phyloP scores from a whole-genome alignment of 768 basidiomycete genomes.

The Naematelia encephala region DNA sequence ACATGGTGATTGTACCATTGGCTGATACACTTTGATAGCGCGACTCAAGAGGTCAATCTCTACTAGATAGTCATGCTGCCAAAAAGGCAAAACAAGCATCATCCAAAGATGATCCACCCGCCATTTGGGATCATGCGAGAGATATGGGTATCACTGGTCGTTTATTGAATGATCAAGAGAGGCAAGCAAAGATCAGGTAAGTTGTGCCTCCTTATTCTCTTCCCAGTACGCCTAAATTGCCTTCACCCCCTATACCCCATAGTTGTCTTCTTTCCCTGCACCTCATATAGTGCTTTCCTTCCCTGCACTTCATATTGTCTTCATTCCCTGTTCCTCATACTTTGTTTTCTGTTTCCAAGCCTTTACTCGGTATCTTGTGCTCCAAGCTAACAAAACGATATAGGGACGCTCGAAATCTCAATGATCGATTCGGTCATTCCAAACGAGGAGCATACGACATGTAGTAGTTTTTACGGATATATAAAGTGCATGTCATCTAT shows the following conservation, averaged over 20 bases:
- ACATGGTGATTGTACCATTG: too few species aligned
- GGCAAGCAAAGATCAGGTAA: slow-evolving; percentile 65
- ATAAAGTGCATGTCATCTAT: too few species aligned
- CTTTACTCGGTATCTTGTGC: too few species aligned
- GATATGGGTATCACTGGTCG: slow-evolving; percentile 86
- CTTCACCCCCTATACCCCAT: too few species aligned
- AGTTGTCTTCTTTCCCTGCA: background rate
- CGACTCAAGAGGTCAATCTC: slow-evolving; percentile 34
- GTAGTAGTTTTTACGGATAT: slow-evolving; percentile 13
- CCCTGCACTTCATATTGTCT: too few species aligned
- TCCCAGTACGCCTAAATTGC: background rate
- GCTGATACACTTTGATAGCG: too few species aligned
- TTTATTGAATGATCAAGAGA: slow-evolving; percentile 81
- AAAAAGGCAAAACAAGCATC: slow-evolving; percentile 47
- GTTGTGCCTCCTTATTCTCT: background rate
- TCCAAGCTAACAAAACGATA: too few species aligned
- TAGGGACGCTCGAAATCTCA: slow-evolving; percentile 70
- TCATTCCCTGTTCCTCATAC: too few species aligned
- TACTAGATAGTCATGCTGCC: slow-evolving; percentile 45
- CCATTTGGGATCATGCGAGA: slow-evolving; percentile 85
- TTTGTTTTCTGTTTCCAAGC: too few species aligned
- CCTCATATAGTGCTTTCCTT: background rate
- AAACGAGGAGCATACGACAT: slow-evolving; percentile 50
- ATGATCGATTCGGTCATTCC: slow-evolving; percentile 71
- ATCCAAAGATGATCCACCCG: slow-evolving; percentile 58